Conservation (phyloP, 2,329 filamentous ascomycete species). For the Calonectria pauciramosa region DNA sequence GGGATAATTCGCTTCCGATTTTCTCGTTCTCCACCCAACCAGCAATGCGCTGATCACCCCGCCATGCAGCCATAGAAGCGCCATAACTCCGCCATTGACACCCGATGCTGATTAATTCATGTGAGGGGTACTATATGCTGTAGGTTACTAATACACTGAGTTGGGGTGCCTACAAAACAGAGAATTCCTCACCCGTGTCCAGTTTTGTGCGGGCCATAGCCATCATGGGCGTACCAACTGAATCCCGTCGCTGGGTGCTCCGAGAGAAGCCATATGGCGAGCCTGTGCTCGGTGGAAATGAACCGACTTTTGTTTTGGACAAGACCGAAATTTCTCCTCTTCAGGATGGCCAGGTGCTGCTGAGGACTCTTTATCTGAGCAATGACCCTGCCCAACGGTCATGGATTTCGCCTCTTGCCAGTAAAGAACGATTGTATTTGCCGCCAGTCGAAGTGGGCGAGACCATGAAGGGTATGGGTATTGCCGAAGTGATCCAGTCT, state of each 20-base stretch:
- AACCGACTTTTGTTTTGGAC: background rate
- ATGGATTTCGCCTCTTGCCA: background rate
- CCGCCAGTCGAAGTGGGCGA: background rate
- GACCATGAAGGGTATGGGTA: background rate
- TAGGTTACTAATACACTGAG: background rate
- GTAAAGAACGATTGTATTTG: background rate
- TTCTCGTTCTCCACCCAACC: background rate
- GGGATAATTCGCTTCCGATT: no score
- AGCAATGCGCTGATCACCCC: background rate
- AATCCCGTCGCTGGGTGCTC: background rate
- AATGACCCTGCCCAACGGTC: background rate
- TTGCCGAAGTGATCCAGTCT: background rate
- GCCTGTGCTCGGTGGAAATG: background rate
- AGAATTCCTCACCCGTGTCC: background rate
- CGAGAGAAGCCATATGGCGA: background rate
- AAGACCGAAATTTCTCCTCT: background rate
- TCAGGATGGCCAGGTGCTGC: background rate
- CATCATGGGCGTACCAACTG: background rate
- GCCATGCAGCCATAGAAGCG: background rate
- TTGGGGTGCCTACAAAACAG: background rate
- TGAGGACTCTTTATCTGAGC: background rate
- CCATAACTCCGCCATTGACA: background rate
- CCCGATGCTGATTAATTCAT: background rate
- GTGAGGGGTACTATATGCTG: background rate
- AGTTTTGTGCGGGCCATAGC: background rate